phyloP scores from a whole-genome alignment of 495 filamentous ascomycete species.

The Paragyromitra xinjiangensis region DNA sequence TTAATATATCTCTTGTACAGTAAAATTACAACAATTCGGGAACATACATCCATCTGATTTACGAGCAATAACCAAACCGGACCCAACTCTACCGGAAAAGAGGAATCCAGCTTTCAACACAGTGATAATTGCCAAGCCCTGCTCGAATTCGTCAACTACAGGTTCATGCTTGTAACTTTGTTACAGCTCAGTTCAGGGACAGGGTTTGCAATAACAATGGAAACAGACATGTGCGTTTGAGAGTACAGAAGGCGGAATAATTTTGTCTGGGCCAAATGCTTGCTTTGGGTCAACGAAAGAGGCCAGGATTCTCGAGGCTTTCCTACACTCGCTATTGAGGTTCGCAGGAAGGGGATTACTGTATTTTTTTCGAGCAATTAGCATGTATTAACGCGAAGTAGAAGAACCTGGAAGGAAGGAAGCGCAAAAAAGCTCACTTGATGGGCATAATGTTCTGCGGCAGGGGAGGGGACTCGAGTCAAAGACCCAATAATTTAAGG shows the following conservation, averaged over 20 bases:
- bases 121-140: slow-evolving; percentile 95
- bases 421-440: slow-evolving; percentile 28
- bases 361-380: slow-evolving; percentile 15
- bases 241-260: slow-evolving; percentile 92
- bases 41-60: slow-evolving; percentile 74
- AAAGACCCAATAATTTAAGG: neutral
- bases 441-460: slow-evolving; percentile 36
- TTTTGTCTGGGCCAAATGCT: slow-evolving; percentile 94
- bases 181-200: neutral
- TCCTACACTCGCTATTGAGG: slow-evolving; percentile 74
- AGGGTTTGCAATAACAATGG: neutral
- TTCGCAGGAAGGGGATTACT: slow-evolving; percentile 55
- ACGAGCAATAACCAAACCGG: slow-evolving; percentile 90
- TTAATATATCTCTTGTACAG: slow-evolving; percentile 2
- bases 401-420: neutral
- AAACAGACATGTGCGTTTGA: slow-evolving; percentile 85
- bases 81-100: slow-evolving; percentile 89
- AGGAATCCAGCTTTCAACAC: slow-evolving; percentile 97
- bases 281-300: slow-evolving; percentile 95
- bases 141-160: slow-evolving; percentile 38
- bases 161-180: neutral
- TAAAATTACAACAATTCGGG: neutral
- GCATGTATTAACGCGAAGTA: neutral
- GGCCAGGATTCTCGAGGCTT: slow-evolving; percentile 88
- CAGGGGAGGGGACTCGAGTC: neutral